Evolutionary conservation across 345 rosid species (phyloP), one percentile per base, ranked within the genome.

Genomic region (Murraya paniculata): DNA sequence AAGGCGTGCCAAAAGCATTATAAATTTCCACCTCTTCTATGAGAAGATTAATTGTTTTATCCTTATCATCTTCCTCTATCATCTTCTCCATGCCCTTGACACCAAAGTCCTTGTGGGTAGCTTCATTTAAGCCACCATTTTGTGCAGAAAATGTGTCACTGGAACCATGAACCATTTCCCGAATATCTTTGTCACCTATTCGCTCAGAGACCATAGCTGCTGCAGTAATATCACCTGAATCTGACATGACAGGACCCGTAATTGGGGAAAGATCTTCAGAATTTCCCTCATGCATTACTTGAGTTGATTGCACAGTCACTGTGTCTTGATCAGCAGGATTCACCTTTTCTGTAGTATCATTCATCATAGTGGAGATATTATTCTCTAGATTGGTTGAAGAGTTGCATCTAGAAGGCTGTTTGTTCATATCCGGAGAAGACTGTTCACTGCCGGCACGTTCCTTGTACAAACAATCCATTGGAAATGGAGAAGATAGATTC

Each of bases 401-500:
- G 53, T 68, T 78, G 28, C 60, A 24, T n/a, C 65, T 72, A 76
- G 86, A 83, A 71, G 80, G 81, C 60, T 79, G 86, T 48, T 77
- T 73, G 41, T 81, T 76, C 45, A 7, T 35, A 57, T 78, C 73
- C 4, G 33, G 71, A 48, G 85, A 73, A 75, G 84, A 84, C 60
- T 86, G 90, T 73, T 84, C 86, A 81, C 69, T 82, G 50, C 69
- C 77, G 38, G 85, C 67, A 50, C 81, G 83, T 64, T 90, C 86
- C 78, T 88, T 91, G 84, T 88, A 92, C 84, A 88, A 75, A 85
- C 79, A 81, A 57, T 90, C 92, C 97, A 96, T 86, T 72, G 97
- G 97, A 86, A 91, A 92, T 68, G 94, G 92, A 56, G 95, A 91
- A 50, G 91, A 90, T 75, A 94, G 84, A 77, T 83, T 90, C 66